Evolutionary conservation across 768 basidiomycete species (phyloP).

Genomic region (Tricholoma furcatifolium): DNA sequence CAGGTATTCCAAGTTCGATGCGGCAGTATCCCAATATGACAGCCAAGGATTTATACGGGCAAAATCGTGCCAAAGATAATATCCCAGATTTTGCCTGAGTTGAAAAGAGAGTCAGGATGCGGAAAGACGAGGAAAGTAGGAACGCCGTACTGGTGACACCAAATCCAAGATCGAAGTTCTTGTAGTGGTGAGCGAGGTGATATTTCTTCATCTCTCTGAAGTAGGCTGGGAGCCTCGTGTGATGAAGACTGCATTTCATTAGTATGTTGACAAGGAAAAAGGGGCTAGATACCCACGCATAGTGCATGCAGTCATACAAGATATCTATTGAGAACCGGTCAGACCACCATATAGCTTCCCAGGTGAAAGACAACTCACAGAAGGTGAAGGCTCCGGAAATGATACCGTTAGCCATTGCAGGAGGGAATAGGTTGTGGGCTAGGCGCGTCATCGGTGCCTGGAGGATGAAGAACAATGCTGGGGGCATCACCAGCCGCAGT

Average conservation of each 20-base stretch:
- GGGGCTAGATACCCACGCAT: constrained; percentile 57
- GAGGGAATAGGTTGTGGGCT: constrained; percentile 79
- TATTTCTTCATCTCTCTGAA: constrained; percentile 94
- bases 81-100: constrained; percentile 89
- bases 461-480: constrained; percentile 71
- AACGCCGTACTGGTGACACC: constrained; percentile 81
- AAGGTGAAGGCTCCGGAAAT: constrained; percentile 82
- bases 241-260: constrained; percentile 59
- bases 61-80: constrained; percentile 84
- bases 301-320: constrained; percentile 89
- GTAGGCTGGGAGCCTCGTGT: constrained; percentile 83
- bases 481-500: constrained; percentile 96
- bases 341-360: not conserved
- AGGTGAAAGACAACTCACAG: constrained; percentile 45
- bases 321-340: constrained; percentile 49
- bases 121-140: not conserved
- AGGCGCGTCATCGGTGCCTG: constrained; percentile 87
- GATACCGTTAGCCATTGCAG: constrained; percentile 85
- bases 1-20: no score
- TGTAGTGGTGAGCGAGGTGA: constrained; percentile 97
- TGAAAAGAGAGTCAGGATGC: not conserved
- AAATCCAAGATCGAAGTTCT: constrained; percentile 96
- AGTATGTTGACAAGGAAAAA: not conserved
- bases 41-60: constrained; percentile 41
- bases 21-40: no score